Base-by-base conservation (phyloP, 345 rosid species). In the Brassica cretica region DNA sequence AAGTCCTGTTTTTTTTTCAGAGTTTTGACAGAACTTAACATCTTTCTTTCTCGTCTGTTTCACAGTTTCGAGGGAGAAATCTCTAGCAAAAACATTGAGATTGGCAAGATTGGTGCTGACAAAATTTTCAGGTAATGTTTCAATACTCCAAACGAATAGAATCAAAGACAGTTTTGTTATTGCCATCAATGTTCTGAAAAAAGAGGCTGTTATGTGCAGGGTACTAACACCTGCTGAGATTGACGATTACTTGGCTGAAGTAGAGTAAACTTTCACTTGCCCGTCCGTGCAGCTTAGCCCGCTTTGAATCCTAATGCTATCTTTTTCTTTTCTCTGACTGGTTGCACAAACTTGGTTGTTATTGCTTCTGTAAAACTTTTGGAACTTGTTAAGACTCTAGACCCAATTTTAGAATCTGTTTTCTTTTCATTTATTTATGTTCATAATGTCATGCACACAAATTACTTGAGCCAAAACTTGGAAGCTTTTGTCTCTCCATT, bases 31-130 rank as follows among this genome's bases (percentile, higher is more conserved):
- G 56, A 51, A 51, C 18, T 7, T 51, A 51, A 51, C 19, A 5
- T 8, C 4, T 59, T 55, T 55, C 37, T 55, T 70, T 7, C 29
- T 35, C 37, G 9, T 21, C 33, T 3, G 2, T 51, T 30, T 68
- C 32, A 49, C 80, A 94, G 98, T 67, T 94, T 94, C 68, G 98
- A 94, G 86, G 98, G 98, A 39, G 95, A 94, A 72, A 90, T 90
- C 60, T 87, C 94, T 0, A 85, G 92, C 67, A 90, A 91, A 77
- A 93, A 93, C 84, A 91, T 93, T 68, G 98, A 93, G 85, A 93
- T 91, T 65, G 98, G 95, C 72, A 86, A 88, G 39, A 93, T 93
- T 72, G 88, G 90, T 51, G 75, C 85, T 14, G 97, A 93, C 90
- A 89, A 83, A 82, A 84, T 88, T 62, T 93, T 91, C 87, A 88